phyloP scores from a whole-genome alignment of 1,284 basidiomycete genomes.

The Hypsizygus ulmarius region DNA sequence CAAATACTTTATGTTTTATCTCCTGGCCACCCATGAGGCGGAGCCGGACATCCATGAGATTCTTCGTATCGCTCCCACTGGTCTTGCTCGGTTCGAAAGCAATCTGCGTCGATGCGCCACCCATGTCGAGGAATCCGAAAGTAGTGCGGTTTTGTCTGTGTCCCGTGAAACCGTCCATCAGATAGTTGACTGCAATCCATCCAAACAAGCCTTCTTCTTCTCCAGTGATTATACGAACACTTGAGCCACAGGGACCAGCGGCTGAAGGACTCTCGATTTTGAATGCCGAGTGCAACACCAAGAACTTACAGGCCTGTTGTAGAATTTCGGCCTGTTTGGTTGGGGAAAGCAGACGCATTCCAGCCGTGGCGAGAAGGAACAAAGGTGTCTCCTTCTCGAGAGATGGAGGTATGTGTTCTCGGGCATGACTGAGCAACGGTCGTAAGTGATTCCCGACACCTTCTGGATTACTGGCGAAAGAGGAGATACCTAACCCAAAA shows the following conservation, averaged over 20 bases:
- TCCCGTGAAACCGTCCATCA: conserved; percentile 94
- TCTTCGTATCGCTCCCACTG: conserved; percentile 52
- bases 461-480: conserved; percentile 70
- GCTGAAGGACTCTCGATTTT: conserved; percentile 62
- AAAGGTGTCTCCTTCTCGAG: conserved; percentile 83
- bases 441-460: conserved; percentile 75
- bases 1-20: conserved; percentile 91
- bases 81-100: conserved; percentile 82
- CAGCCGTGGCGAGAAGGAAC: conserved; percentile 94
- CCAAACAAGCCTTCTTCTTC: conserved; percentile 98
- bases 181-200: conserved; percentile 99
- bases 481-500: conserved; percentile 73
- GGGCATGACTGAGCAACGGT: conserved; percentile 83
- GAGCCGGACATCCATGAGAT: conserved; percentile 80
- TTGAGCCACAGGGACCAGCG: conserved; percentile 81
- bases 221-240: conserved; percentile 93
- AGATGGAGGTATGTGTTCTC: conserved; percentile 81
- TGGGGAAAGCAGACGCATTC: conserved; percentile 86
- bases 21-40: conserved; percentile 83
- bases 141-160: conserved; percentile 67
- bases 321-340: conserved; percentile 74
- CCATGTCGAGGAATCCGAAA: conserved; percentile 99
- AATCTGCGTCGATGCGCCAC: conserved; percentile 97
- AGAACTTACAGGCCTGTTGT: conserved; percentile 73
- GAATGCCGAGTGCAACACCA: conserved; percentile 75